phyloP scores from a whole-genome alignment of 345 rosid genomes.

The Eucalyptus marginata region DNA sequence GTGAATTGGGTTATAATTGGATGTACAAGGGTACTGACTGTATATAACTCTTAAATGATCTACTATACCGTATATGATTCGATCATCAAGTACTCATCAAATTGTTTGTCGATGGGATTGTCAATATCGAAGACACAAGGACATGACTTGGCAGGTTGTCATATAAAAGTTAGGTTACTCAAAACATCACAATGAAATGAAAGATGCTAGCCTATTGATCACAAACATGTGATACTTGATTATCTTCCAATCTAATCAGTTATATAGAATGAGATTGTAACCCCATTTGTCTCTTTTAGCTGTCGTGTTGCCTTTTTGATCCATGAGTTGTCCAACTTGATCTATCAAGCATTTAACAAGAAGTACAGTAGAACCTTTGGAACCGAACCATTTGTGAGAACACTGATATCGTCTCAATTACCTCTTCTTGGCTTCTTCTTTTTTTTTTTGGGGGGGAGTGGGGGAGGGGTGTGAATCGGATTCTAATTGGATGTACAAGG shows the following conservation, averaged over 20 bases:
- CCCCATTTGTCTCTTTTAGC: not conserved
- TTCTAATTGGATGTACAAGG: not conserved
- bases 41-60: not conserved
- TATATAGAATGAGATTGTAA: not conserved
- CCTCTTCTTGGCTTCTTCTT: not conserved
- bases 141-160: not conserved
- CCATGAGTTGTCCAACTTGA: not conserved
- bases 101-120: not conserved
- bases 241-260: not conserved
- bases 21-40: not conserved
- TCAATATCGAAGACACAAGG: not conserved
- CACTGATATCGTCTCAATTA: not conserved
- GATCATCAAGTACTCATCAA: not conserved
- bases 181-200: not conserved
- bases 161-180: not conserved
- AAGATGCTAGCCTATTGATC: not conserved
- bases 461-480: not conserved
- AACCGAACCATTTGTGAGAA: not conserved
- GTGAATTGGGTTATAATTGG: not conserved
- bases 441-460: not conserved
- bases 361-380: not conserved
- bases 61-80: not conserved
- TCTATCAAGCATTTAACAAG: not conserved
- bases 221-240: not conserved
- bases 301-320: not conserved